Percentiles rank a stretch among this genome's conserved stretches.
phyloP scores from a whole-genome alignment of 2,329 filamentous ascomycete genomes.

The Elsinoe arachidis region DNA sequence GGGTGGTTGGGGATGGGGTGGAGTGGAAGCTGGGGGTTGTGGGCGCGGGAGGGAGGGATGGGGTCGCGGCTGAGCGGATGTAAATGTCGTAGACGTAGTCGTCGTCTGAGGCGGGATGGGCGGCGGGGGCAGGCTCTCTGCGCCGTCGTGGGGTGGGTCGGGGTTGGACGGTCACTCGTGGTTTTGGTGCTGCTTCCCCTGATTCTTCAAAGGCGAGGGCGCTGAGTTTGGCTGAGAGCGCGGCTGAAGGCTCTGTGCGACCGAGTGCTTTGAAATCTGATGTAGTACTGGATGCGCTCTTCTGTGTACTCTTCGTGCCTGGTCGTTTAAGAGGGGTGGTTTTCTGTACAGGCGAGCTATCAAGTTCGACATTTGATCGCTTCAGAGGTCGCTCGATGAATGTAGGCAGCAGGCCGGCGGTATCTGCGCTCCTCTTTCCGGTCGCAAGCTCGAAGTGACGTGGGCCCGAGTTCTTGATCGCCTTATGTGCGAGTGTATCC shows the following conservation, averaged over 20 bases:
- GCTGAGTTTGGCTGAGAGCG: conserved; percentile 11
- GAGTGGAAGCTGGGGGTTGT: conserved; percentile 10
- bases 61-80: conserved; percentile 33
- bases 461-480: conserved; percentile 10
- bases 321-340: conserved; percentile 15
- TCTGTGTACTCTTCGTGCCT: conserved; percentile 13
- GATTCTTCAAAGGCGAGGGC: conserved; percentile 16
- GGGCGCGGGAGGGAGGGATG: conserved; percentile 24
- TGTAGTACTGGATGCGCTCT: conserved; percentile 1
- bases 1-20: conserved; percentile 2
- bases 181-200: conserved; percentile 23
- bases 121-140: neutral
- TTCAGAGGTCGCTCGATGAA: conserved; percentile 16
- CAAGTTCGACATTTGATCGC: conserved; percentile 1
- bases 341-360: conserved; percentile 1
- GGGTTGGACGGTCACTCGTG: conserved; percentile 24
- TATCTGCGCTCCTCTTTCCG: conserved; percentile 7
- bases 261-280: conserved; percentile 3
- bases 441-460: conserved; percentile 12
- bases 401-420: conserved; percentile 14
- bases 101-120: conserved; percentile 30
- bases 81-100: conserved; percentile 57
- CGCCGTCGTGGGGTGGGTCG: conserved; percentile 25
- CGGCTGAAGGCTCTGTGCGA: conserved; percentile 18
- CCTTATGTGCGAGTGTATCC: conserved; percentile 13